Conservation (phyloP, 225 moss, liverwort and hornwort species). For the Physcomitrium patens region DNA sequence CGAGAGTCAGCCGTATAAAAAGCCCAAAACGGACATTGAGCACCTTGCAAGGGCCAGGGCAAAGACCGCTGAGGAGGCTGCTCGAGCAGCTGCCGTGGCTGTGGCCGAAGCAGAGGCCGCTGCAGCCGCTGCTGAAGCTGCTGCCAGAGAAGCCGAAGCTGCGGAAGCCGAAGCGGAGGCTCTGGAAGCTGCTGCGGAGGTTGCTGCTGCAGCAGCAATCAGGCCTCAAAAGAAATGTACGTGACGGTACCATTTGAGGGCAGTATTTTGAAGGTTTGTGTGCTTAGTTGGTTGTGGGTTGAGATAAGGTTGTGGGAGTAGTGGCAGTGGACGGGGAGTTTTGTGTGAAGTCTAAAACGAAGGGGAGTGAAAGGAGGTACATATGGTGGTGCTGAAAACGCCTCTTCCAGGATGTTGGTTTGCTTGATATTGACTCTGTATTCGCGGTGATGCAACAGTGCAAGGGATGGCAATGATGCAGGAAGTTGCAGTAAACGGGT, state of each 20-base stretch:
- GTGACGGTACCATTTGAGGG: conserved; percentile 21
- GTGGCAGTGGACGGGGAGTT: not conserved
- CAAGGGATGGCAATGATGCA: conserved; percentile 65
- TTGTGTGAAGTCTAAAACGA: too few species aligned
- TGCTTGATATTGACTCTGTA: conserved; percentile 20
- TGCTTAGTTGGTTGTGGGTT: conserved; percentile 12
- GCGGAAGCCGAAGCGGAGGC: conserved; percentile 98
- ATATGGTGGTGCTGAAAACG: conserved; percentile 3
- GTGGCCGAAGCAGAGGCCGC: conserved; percentile 98
- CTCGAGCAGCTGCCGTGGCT: conserved; percentile 89
- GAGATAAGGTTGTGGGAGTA: not conserved
- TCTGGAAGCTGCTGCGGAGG: conserved; percentile 92
- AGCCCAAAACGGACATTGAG: conserved; percentile 77
- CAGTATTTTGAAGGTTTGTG: conserved; percentile 4
- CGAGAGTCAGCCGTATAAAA: conserved; percentile 61
- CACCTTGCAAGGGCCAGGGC: conserved; percentile 84
- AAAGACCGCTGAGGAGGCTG: conserved; percentile 95
- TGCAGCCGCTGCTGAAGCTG: conserved; percentile 95
- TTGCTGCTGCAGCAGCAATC: conserved; percentile 78
- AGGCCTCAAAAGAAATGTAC: conserved; percentile 91
- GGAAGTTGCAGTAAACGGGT: conserved; percentile 68
- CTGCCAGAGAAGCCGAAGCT: conserved; percentile 89
- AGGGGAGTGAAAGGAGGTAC: not conserved
- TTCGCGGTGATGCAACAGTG: conserved; percentile 49
- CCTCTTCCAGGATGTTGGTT: conserved; percentile 3